Evolutionary conservation across 371 early-diverging fungal species (phyloP).

Genomic region (Mortierella sp.): DNA sequence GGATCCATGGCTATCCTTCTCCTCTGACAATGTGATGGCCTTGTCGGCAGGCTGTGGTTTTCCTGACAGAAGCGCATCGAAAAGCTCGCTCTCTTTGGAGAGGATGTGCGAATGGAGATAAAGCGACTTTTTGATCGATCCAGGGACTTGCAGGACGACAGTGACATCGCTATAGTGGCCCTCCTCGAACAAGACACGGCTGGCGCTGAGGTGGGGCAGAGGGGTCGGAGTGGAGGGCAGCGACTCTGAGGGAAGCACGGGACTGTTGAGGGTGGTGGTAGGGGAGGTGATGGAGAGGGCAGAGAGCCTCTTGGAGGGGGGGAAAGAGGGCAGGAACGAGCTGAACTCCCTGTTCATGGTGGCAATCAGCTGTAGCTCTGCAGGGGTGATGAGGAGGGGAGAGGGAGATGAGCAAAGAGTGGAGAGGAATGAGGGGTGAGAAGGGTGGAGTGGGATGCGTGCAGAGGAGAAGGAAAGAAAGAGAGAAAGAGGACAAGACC

Average conservation of each 20-base stretch:
- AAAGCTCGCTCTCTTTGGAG: slow-evolving; percentile 42
- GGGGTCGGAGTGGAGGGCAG: slow-evolving; percentile 23
- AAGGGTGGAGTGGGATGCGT: background rate
- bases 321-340: slow-evolving; percentile 53
- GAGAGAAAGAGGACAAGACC: background rate
- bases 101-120: slow-evolving; percentile 41
- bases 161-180: slow-evolving; percentile 51
- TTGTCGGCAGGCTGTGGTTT: slow-evolving; percentile 25
- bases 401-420: background rate
- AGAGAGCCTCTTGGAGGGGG: slow-evolving; percentile 46
- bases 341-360: slow-evolving; percentile 39
- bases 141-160: slow-evolving; percentile 42
- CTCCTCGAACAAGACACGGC: slow-evolving; percentile 52
- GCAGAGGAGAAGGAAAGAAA: background rate
- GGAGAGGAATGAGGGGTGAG: background rate
- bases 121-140: slow-evolving; percentile 35
- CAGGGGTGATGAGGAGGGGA: background rate
- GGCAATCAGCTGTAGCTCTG: background rate
- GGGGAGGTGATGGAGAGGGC: slow-evolving; percentile 41
- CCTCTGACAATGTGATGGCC: slow-evolving; percentile 34
- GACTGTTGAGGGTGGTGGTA: slow-evolving; percentile 24
- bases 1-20: slow-evolving; percentile 33
- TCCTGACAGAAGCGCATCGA: slow-evolving; percentile 31
- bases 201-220: slow-evolving; percentile 53
- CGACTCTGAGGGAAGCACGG: slow-evolving; percentile 39